Percentiles rank a stretch among this genome's conserved stretches.
These are phyloP conservation scores for Beta macrorhiza DNA, from an alignment of 179 eudicot genomes.

Conservation along the genomic window DNA sequence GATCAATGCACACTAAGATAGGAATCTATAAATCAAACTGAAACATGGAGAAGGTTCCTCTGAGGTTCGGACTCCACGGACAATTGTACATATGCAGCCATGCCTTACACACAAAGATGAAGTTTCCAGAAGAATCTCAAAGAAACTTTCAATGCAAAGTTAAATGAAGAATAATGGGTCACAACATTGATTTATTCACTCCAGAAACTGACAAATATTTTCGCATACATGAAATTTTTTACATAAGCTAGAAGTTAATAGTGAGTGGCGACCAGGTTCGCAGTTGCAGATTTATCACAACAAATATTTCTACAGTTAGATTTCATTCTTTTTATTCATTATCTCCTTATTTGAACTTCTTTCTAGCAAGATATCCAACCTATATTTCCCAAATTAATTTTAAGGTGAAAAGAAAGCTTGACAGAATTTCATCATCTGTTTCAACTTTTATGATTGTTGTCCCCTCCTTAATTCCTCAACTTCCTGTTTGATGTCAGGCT, in stretches of 20 bases:
- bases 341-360: background rate
- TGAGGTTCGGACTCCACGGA: too few relatives aligned
- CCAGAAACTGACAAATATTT: background rate
- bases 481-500: background rate
- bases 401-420: too few relatives aligned
- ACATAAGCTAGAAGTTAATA: background rate
- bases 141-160: too few relatives aligned
- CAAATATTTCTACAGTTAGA: background rate
- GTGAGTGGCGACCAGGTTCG: too few relatives aligned
- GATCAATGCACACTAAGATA: conserved; percentile 7
- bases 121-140: too few relatives aligned
- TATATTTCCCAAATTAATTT: too few relatives aligned
- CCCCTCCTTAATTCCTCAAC: background rate
- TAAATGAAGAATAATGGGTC: too few relatives aligned
- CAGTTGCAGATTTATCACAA: background rate
- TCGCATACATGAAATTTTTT: background rate
- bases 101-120: too few relatives aligned
- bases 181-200: too few relatives aligned
- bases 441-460: background rate
- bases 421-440: background rate
- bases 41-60: background rate
- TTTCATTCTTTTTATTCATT: too few relatives aligned
- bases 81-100: too few relatives aligned
- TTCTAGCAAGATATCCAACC: too few relatives aligned
- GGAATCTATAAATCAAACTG: background rate